Conservation (phyloP, 176 grass and related monocot genomes). For the Bolboschoenus planiculmis region DNA sequence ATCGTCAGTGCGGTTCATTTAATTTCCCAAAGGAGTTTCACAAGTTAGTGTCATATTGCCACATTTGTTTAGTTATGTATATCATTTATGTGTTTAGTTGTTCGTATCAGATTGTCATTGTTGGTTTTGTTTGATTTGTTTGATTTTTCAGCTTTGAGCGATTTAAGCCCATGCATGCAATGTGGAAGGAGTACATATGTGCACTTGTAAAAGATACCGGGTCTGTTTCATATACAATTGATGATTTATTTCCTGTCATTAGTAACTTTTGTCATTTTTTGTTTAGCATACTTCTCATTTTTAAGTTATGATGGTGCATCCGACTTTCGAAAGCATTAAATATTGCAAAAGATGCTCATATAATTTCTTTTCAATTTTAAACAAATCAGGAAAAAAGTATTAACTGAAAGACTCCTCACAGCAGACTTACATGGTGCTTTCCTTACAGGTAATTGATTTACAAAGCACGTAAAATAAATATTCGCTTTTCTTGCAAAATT, state of each 20-base stretch:
- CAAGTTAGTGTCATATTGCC: conserved; percentile 19
- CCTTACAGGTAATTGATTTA: conserved; percentile 45
- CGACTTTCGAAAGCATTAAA: neutral
- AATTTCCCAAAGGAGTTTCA: conserved; percentile 31
- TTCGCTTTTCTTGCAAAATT: conserved; percentile 5
- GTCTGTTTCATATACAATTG: conserved; percentile 25
- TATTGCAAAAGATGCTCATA: neutral
- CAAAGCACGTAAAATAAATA: neutral
- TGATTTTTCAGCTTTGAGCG: conserved; percentile 59
- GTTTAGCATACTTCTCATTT: conserved; percentile 7
- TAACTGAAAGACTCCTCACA: conserved; percentile 53
- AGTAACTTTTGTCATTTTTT: neutral
- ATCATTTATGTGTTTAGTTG: neutral
- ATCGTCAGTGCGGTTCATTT: conserved; percentile 39
- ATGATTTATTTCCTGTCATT: conserved; percentile 3
- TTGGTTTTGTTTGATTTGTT: conserved; percentile 14
- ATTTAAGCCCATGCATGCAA: conserved; percentile 80
- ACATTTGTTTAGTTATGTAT: neutral
- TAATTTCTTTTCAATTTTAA: conserved; percentile 19
- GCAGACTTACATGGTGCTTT: conserved; percentile 84
- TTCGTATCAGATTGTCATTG: neutral
- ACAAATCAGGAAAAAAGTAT: conserved; percentile 54
- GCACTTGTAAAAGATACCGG: conserved; percentile 44
- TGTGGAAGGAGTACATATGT: conserved; percentile 70
- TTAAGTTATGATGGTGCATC: neutral